phyloP scores from a whole-genome alignment of 2,329 filamentous ascomycete genomes.

The Fusarium keratoplasticum region DNA sequence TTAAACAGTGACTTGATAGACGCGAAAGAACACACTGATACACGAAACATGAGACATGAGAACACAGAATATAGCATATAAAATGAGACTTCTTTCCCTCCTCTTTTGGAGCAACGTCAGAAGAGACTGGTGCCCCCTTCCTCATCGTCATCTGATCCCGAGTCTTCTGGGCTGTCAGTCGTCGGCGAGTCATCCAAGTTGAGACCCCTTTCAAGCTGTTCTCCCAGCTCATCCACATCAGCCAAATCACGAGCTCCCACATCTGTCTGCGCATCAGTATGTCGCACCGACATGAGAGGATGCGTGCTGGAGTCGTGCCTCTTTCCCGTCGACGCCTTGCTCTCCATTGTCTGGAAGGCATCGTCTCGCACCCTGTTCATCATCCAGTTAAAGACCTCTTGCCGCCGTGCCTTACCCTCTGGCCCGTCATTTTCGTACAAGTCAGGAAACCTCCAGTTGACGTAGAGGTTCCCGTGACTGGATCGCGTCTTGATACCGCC shows the following conservation, averaged over 20 bases:
- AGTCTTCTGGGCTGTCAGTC: not conserved
- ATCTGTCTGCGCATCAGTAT: conserved; percentile 25
- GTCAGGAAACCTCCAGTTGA: conserved; percentile 53
- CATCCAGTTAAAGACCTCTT: conserved; percentile 44
- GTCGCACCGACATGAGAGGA: conserved; percentile 13
- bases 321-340: conserved; percentile 43
- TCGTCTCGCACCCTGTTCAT: conserved; percentile 44
- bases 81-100: not conserved
- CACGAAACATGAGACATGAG: not conserved
- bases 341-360: conserved; percentile 41
- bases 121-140: conserved; percentile 19
- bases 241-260: conserved; percentile 7
- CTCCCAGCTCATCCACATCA: conserved; percentile 28
- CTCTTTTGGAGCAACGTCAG: not conserved
- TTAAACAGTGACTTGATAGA: conserved; percentile 26
- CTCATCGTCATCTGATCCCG: conserved; percentile 33
- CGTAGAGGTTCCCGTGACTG: conserved; percentile 54
- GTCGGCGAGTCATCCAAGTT: conserved; percentile 4
- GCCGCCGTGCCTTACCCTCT: conserved; percentile 13
- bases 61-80: not conserved
- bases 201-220: conserved; percentile 18
- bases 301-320: conserved; percentile 49
- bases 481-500: conserved; percentile 42
- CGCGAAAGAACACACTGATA: not conserved
- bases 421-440: conserved; percentile 29